These are phyloP conservation scores for Nannochloris sp. DNA, from an alignment of 139 green algal genomes.

Conservation along the genomic window DNA sequence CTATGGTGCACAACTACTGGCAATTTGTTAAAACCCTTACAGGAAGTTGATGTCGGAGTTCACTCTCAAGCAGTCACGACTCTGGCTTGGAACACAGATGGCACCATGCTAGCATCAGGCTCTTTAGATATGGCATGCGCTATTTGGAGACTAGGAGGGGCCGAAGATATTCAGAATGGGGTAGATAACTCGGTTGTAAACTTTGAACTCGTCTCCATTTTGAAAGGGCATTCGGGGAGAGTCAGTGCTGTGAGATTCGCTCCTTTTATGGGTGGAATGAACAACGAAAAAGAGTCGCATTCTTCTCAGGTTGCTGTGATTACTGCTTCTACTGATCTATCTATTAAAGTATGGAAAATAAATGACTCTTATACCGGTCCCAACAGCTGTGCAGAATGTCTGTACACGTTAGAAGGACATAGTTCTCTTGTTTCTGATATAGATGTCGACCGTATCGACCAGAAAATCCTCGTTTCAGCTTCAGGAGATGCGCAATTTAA, in stretches of 20 bases:
- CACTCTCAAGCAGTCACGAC: slow-evolving; percentile 2
- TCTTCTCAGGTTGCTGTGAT: too few species aligned
- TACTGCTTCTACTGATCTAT: neutral
- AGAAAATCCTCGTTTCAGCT: slow-evolving; percentile 8
- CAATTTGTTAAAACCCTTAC: slow-evolving; percentile 1
- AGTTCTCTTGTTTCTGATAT: slow-evolving; percentile 1
- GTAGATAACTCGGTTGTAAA: neutral
- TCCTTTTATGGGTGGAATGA: neutral
- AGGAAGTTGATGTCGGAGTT: too few species aligned
- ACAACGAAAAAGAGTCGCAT: too few species aligned
- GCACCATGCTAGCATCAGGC: neutral
- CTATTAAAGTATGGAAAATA: slow-evolving; percentile 3
- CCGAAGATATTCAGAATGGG: neutral
- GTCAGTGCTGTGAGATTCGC: neutral
- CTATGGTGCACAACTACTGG: slow-evolving; percentile 1
- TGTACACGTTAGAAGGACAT: neutral
- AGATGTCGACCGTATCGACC: neutral
- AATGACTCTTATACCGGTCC: neutral
- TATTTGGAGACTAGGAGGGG: too few species aligned
- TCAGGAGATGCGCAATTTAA: neutral
- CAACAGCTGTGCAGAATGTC: too few species aligned
- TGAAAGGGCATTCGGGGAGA: neutral
- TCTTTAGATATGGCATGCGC: slow-evolving; percentile 10
- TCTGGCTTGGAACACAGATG: neutral
- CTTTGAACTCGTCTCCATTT: neutral